Base-by-base conservation (phyloP, 257 asterid species). In the Galeopsis tetrahit region DNA sequence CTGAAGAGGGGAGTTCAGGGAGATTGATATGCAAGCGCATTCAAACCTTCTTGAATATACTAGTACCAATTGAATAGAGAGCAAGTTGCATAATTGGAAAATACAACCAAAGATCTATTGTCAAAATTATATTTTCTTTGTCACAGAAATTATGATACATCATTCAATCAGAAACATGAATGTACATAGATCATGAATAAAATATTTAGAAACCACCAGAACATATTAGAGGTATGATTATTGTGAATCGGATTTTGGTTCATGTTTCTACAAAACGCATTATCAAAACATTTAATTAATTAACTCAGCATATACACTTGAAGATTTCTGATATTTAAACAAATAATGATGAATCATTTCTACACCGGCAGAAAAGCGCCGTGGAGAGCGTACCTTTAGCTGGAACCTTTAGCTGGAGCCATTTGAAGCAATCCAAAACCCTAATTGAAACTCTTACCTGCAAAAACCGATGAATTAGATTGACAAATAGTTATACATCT, bases 291-390 rank as follows among this genome's bases (percentile, higher is more conserved):
- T 32, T 9, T 1, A 36, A 46, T 57, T n/a, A 46, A 52, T 35
- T 10, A 1, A 11, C 21, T 62, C 52, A 13, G 10, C 44, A 40
- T 40, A 40, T 40, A n/a, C n/a, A 40, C 44, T 40, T 40, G 2
- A 6, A 6, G 44, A 40, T 40, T 40, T 40, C 44, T 7, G 44
- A 10, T 40, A 1, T 40, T 40, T 40, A 49, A n/a, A 46, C 15
- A 21, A 21, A 21, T 28, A 21, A 62, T 8, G 32, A 21, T 44
- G 1, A 5, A 13, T 88, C n/a, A n/a, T n/a, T n/a, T n/a, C n/a
- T n/a, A n/a, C n/a, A n/a, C n/a, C n/a, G n/a, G n/a, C n/a, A n/a
- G n/a, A n/a, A n/a, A n/a, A n/a, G n/a, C n/a, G n/a, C n/a, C n/a
- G n/a, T n/a, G n/a, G n/a, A n/a, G n/a, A n/a, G n/a, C n/a, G n/a